Conservation (phyloP, 768 basidiomycete genomes). For the Boletellus sp. region DNA sequence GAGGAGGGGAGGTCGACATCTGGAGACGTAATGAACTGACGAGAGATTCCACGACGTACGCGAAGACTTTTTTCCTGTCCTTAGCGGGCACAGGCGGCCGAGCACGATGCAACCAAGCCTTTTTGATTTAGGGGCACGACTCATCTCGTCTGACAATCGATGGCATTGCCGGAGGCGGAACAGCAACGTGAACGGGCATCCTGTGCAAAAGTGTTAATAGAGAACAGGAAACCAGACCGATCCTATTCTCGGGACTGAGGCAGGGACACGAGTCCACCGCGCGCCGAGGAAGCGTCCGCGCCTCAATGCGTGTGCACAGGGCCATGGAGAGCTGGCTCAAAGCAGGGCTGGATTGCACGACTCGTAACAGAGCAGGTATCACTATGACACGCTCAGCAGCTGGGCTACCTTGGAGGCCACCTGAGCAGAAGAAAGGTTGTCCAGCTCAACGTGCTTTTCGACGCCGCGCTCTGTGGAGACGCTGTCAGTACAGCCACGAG, state of each 20-base stretch:
- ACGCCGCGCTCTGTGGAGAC: constrained; percentile 62
- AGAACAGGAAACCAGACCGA: constrained; percentile 2
- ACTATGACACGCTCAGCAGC: constrained; percentile 41
- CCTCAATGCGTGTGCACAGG: constrained; percentile 20
- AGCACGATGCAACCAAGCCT: background rate
- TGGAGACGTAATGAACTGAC: background rate
- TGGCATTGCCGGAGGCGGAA: background rate
- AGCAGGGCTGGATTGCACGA: constrained; percentile 5
- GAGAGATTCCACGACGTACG: background rate
- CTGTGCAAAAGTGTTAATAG: background rate
- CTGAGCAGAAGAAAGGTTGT: constrained; percentile 66
- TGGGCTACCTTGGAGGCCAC: constrained; percentile 69
- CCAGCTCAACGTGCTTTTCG: constrained; percentile 78
- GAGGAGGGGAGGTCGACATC: background rate
- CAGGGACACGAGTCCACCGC: constrained; percentile 19
- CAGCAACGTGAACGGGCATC: background rate
- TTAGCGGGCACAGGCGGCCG: background rate
- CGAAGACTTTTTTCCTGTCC: background rate
- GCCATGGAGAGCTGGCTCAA: background rate
- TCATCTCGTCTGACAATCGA: background rate
- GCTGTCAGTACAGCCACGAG: constrained; percentile 15
- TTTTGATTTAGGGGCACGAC: background rate
- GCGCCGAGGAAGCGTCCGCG: constrained; percentile 6
- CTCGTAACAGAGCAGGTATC: constrained; percentile 1
- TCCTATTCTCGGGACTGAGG: constrained; percentile 5